A percentile compares a stretch with the other conserved stretches of the same genome.
Evolutionary conservation across 352 stramenopile genomes (phyloP).

Genomic region (Globisporangium sylvaticum): DNA sequence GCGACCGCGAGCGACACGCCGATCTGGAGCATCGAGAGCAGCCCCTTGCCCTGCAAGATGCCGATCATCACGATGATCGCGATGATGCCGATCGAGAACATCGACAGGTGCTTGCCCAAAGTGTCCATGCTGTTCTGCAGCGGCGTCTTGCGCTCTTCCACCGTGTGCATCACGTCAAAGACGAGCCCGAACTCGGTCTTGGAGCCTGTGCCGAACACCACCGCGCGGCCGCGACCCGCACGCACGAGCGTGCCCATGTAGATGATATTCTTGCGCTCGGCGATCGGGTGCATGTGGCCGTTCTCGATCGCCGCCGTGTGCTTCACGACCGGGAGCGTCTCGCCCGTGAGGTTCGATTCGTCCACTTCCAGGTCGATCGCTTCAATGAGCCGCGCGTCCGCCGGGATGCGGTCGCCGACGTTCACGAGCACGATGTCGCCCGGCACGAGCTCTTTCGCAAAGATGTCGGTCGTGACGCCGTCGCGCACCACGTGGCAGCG

Average conservation of each 20-base stretch:
- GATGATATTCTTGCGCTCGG: slow-evolving; percentile 88
- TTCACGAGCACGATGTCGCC: slow-evolving; percentile 88
- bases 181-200: slow-evolving; percentile 96
- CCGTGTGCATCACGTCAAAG: slow-evolving; percentile 91
- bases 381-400: slow-evolving; percentile 90
- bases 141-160: slow-evolving; percentile 92
- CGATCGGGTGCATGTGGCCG: slow-evolving; percentile 63
- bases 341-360: slow-evolving; percentile 94
- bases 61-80: slow-evolving; percentile 92
- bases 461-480: slow-evolving; percentile 51
- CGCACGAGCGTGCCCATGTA: slow-evolving; percentile 97
- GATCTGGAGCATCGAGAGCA: slow-evolving; percentile 96
- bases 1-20: slow-evolving; percentile 87
- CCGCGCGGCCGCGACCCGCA: slow-evolving; percentile 85
- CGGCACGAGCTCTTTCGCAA: slow-evolving; percentile 72
- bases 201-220: slow-evolving; percentile 93
- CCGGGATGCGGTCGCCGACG: slow-evolving; percentile 91
- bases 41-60: slow-evolving; percentile 87
- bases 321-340: slow-evolving; percentile 86
- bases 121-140: slow-evolving; percentile 95
- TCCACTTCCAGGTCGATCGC: slow-evolving; percentile 88
- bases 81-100: slow-evolving; percentile 92
- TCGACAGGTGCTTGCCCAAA: slow-evolving; percentile 93
- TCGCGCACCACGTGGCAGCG: slow-evolving; percentile 64
- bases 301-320: slow-evolving; percentile 57